phyloP scores from a whole-genome alignment of 2,329 filamentous ascomycete species.

The Sclerotinia sclerotiorum region DNA sequence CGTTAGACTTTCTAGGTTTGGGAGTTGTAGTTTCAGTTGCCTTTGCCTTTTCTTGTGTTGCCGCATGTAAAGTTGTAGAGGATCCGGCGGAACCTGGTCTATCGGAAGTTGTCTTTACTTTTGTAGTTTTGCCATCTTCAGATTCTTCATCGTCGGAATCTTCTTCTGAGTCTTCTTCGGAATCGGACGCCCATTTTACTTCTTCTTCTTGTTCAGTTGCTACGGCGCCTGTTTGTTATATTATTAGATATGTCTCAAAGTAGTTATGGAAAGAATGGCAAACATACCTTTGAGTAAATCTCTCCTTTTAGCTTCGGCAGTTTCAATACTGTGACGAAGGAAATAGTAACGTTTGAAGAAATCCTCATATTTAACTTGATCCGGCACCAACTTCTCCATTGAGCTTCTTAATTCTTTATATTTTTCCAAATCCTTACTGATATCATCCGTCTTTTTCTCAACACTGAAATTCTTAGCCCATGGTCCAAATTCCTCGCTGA shows the following conservation, averaged over 20 bases:
- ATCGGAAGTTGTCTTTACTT: constrained; percentile 35
- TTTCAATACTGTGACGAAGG: constrained; percentile 86
- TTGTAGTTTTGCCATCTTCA: background rate
- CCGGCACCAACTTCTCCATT: constrained; percentile 97
- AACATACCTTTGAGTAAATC: constrained; percentile 84
- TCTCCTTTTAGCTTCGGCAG: constrained; percentile 81
- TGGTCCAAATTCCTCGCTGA: constrained; percentile 67
- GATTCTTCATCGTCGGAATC: constrained; percentile 5
- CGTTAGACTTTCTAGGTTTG: constrained; percentile 75
- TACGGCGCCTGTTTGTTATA: constrained; percentile 46
- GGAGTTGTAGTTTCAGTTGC: constrained; percentile 38
- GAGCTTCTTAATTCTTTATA: constrained; percentile 81
- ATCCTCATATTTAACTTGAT: constrained; percentile 79
- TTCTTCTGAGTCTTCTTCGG: constrained; percentile 59
- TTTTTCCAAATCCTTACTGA: constrained; percentile 77
- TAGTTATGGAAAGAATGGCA: background rate
- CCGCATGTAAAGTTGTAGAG: constrained; percentile 60
- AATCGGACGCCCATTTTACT: constrained; percentile 65
- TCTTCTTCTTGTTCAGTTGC: constrained; percentile 66
- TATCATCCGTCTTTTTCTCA: constrained; percentile 80
- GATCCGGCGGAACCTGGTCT: constrained; percentile 53
- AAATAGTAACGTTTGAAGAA: constrained; percentile 99
- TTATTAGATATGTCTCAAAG: constrained; percentile 3
- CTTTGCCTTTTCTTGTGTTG: constrained; percentile 42
- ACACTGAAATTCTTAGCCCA: constrained; percentile 77